phyloP scores from a whole-genome alignment of 2,329 filamentous ascomycete genomes.

The Alternaria alternata region DNA sequence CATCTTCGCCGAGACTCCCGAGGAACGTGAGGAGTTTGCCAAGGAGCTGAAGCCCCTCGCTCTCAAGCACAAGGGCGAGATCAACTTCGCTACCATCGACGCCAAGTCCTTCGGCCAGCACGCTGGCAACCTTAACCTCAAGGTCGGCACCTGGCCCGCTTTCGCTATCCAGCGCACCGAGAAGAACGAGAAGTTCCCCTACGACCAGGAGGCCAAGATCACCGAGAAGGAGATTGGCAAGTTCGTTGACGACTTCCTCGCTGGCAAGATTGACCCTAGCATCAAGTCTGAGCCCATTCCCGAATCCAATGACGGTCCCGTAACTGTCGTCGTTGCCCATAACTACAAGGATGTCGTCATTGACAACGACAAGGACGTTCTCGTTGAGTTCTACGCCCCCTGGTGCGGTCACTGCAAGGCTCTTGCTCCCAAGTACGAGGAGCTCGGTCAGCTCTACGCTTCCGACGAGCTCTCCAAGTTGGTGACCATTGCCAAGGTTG shows the following conservation, averaged over 20 bases:
- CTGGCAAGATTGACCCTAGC: constrained; percentile 90
- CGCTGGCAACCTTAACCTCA: constrained; percentile 95
- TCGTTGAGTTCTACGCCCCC: constrained; percentile 97
- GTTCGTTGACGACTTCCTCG: constrained; percentile 85
- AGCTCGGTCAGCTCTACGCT: constrained; percentile 66
- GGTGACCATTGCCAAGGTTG: constrained; percentile 84
- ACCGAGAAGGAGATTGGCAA: constrained; percentile 74
- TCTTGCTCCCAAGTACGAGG: constrained; percentile 73
- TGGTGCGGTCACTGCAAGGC: constrained; percentile 77
- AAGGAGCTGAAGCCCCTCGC: constrained; percentile 84
- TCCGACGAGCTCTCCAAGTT: constrained; percentile 61
- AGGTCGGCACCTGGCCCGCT: constrained; percentile 91
- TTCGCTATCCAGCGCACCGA: constrained; percentile 96
- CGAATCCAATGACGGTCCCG: constrained; percentile 88
- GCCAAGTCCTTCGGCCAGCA: constrained; percentile 93
- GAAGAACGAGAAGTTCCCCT: constrained; percentile 98
- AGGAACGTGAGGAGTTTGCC: constrained; percentile 84
- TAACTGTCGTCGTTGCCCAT: constrained; percentile 89
- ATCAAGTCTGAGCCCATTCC: constrained; percentile 98
- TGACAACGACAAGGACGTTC: constrained; percentile 93
- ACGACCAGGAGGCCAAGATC: constrained; percentile 82
- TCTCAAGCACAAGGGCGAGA: constrained; percentile 87
- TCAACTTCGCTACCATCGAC: constrained; percentile 99
- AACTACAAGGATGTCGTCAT: constrained; percentile 92
- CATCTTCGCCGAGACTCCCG: constrained; percentile 91